Percentiles rank a stretch among this genome's conserved stretches.
phyloP scores from a whole-genome alignment of 2,329 filamentous ascomycete genomes.

The Epichloe sp. region DNA sequence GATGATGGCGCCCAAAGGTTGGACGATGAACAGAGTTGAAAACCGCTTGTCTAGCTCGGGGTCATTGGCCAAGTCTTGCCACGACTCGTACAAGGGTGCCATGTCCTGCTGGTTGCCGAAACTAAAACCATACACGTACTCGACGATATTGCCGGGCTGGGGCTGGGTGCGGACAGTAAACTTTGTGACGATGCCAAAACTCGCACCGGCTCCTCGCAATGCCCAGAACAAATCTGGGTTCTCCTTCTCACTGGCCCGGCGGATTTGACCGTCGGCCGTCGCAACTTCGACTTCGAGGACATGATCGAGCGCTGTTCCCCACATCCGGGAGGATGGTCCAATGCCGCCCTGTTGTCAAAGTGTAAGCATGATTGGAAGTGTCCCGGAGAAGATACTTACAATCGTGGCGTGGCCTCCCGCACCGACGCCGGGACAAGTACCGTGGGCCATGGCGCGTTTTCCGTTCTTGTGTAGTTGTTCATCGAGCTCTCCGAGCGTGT shows the following conservation, averaged over 20 bases:
- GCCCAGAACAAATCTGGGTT: constrained; percentile 44
- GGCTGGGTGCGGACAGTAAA: constrained; percentile 43
- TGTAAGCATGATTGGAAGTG: neutral
- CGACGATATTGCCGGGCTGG: constrained; percentile 40
- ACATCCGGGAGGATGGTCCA: constrained; percentile 45
- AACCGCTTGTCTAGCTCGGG: constrained; percentile 44
- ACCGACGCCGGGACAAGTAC: constrained; percentile 46
- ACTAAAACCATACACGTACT: constrained; percentile 44
- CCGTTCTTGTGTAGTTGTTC: constrained; percentile 35
- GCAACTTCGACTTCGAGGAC: constrained; percentile 42
- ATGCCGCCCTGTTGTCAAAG: constrained; percentile 34
- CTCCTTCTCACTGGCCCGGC: constrained; percentile 30
- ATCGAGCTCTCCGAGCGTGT: constrained; percentile 38
- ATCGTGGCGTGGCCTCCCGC: constrained; percentile 43
- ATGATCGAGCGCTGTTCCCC: constrained; percentile 43
- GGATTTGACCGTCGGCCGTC: constrained; percentile 39
- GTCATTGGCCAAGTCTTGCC: constrained; percentile 44
- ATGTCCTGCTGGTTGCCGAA: constrained; percentile 34
- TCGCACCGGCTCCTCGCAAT: constrained; percentile 41
- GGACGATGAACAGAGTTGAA: constrained; percentile 40
- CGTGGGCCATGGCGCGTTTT: constrained; percentile 44
- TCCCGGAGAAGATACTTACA: constrained; percentile 19
- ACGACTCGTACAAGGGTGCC: constrained; percentile 37
- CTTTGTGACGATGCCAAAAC: constrained; percentile 43
- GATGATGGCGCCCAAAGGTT: constrained; percentile 40